Conservation (phyloP, 768 basidiomycete species). For the Royoungia palumana region DNA sequence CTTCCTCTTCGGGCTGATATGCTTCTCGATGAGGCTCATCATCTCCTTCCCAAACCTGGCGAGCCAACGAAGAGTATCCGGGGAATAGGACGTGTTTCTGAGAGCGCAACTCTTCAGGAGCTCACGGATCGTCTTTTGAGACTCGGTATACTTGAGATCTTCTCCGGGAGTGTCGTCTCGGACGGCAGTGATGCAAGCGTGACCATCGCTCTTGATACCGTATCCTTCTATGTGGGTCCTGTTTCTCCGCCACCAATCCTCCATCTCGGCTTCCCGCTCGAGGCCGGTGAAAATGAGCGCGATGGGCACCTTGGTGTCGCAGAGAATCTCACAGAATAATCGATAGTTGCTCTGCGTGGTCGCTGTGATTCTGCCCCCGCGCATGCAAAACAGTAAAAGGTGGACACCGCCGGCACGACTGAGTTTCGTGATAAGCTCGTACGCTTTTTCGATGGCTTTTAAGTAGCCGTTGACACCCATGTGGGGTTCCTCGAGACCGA, state of each 20-base stretch:
- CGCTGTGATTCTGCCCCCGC: constrained; percentile 36
- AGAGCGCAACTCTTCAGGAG: constrained; percentile 18
- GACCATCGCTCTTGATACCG: constrained; percentile 28
- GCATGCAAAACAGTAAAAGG: constrained; percentile 43
- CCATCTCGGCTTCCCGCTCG: constrained; percentile 33
- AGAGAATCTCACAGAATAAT: constrained; percentile 40
- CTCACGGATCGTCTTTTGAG: constrained; percentile 16
- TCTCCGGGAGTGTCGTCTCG: constrained; percentile 20
- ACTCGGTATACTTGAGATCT: constrained; percentile 22
- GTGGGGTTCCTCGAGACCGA: constrained; percentile 34
- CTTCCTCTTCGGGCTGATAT: constrained; percentile 13
- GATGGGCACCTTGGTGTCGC: constrained; percentile 35
- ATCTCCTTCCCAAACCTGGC: constrained; percentile 10
- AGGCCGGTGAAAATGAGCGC: constrained; percentile 41
- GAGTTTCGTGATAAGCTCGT: constrained; percentile 33
- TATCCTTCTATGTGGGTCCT: constrained; percentile 15
- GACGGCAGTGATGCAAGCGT: constrained; percentile 32
- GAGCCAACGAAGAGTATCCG: constrained; percentile 19
- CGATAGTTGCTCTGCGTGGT: constrained; percentile 37
- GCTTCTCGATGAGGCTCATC: constrained; percentile 15
- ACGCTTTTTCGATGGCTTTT: constrained; percentile 28
- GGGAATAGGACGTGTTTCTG: constrained; percentile 8
- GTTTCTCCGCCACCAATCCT: constrained; percentile 36
- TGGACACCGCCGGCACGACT: constrained; percentile 33
- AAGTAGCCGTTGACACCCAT: constrained; percentile 28